Evolutionary conservation across 2,329 filamentous ascomycete genomes (phyloP).

Genomic region (Hymenoscyphus infarciens): DNA sequence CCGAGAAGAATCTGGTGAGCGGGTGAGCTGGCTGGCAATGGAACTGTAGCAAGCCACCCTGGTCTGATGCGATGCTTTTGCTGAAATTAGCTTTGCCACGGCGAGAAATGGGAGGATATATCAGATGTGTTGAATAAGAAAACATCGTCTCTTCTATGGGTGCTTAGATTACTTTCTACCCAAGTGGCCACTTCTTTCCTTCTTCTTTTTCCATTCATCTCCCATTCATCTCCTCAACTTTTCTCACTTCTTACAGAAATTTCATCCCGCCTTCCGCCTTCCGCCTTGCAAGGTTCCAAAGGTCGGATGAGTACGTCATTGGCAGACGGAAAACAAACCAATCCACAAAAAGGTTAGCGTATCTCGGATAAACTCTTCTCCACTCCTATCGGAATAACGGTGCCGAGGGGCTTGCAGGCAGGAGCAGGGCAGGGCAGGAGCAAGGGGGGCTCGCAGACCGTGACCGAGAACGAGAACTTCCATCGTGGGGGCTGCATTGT

Average conservation of each 20-base stretch:
- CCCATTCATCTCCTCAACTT: no score
- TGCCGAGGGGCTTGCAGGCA: not conserved
- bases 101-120: not conserved
- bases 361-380: not conserved
- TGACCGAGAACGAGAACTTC: no score
- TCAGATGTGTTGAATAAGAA: no score
- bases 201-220: no score
- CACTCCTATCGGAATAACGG: not conserved
- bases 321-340: not conserved
- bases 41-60: not conserved
- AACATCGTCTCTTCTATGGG: no score
- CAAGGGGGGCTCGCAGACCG: not conserved
- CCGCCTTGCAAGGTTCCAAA: not conserved
- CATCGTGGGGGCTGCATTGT: not conserved
- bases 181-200: no score
- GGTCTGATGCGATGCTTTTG: not conserved
- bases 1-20: conserved; percentile 6
- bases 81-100: not conserved
- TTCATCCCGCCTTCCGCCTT: not conserved
- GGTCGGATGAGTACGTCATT: not conserved
- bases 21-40: conserved; percentile 7
- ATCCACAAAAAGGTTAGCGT: not conserved
- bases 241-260: not conserved
- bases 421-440: not conserved
- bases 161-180: no score